Conservation (phyloP, 2,329 filamentous ascomycete genomes). For the Neoascochyta sp. region DNA sequence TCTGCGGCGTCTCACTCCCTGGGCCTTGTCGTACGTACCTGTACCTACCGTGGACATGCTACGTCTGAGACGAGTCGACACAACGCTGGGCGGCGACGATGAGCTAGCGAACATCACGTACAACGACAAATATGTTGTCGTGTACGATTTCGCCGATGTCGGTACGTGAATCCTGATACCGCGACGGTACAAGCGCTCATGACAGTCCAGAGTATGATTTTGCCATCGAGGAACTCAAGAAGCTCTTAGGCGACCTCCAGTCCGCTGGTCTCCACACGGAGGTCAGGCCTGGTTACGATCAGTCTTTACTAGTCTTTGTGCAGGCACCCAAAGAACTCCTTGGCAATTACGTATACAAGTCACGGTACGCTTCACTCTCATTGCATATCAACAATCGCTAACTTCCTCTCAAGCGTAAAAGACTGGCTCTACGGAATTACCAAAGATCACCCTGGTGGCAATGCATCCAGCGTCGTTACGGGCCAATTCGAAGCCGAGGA, state of each 20-base stretch:
- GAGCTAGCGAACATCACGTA: constrained; percentile 23
- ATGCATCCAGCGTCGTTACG: constrained; percentile 43
- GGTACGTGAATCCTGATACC: constrained; percentile 22
- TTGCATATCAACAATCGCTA: not conserved
- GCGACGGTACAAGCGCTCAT: constrained; percentile 1
- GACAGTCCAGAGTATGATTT: constrained; percentile 12
- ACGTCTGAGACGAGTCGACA: constrained; percentile 23
- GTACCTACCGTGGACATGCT: constrained; percentile 11
- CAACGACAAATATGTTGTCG: constrained; percentile 33
- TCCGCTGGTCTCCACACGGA: constrained; percentile 31
- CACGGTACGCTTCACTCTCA: constrained; percentile 23
- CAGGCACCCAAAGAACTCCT: constrained; percentile 29
- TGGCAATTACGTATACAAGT: constrained; percentile 30
- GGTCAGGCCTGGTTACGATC: constrained; percentile 28
- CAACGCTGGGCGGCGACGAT: constrained; percentile 21
- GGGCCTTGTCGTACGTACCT: constrained; percentile 3
- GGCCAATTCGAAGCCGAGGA: constrained; percentile 75
- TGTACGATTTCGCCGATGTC: constrained; percentile 26
- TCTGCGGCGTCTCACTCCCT: too few relatives aligned
- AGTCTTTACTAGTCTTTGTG: constrained; percentile 29
- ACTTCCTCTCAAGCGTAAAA: constrained; percentile 65
- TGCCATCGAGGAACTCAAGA: constrained; percentile 20
- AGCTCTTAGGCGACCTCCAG: constrained; percentile 23
- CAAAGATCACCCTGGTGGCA: constrained; percentile 54
- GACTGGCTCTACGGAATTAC: constrained; percentile 82